A percentile compares a stretch with the other conserved stretches of the same genome.
Conservation (phyloP, 106 monocot genomes). For the Hemerocallis citrina region DNA sequence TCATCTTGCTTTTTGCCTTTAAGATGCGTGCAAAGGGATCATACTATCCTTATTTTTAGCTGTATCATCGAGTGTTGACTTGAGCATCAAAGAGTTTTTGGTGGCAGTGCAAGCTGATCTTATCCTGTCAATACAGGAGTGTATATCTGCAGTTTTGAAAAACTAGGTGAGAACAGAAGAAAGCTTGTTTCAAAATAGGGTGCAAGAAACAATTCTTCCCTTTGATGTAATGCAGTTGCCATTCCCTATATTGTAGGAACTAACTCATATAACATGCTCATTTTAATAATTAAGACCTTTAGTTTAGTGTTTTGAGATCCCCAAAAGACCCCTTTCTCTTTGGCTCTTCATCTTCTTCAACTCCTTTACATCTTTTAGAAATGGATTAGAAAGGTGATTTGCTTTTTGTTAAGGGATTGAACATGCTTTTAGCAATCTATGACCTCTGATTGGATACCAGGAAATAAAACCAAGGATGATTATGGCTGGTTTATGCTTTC, state of each 20-base stretch:
- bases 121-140: too few species aligned
- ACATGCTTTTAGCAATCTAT: background rate
- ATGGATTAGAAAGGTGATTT: constrained; percentile 7
- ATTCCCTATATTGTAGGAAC: background rate
- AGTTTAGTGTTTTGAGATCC: background rate
- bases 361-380: constrained; percentile 1
- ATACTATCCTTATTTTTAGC: too few species aligned
- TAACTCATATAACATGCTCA: too few species aligned
- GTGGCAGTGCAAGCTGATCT: too few species aligned
- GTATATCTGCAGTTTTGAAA: too few species aligned
- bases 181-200: too few species aligned
- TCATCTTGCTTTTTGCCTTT: too few species aligned
- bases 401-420: background rate
- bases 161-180: too few species aligned
- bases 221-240: background rate
- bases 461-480: background rate
- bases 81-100: too few species aligned
- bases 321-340: background rate
- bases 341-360: constrained; percentile 1
- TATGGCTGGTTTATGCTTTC: background rate
- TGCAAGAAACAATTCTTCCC: too few species aligned
- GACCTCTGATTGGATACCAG: background rate
- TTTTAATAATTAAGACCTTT: background rate
- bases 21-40: too few species aligned
- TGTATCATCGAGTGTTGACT: too few species aligned